phyloP scores from a whole-genome alignment of 352 stramenopile species.

The Pythium periplocum region DNA sequence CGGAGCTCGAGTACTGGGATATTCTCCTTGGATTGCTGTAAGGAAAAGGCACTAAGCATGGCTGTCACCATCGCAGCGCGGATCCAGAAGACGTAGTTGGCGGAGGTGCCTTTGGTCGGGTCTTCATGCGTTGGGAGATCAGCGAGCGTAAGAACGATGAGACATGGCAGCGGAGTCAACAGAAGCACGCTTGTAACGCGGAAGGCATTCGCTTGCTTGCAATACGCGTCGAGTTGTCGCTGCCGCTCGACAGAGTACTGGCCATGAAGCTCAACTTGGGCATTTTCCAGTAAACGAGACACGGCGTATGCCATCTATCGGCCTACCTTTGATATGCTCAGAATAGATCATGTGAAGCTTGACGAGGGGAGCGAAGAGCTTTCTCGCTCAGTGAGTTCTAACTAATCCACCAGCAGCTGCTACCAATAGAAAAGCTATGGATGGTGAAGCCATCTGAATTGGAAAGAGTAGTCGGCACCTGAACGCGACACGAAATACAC shows the following conservation, averaged over 20 bases:
- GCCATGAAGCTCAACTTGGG: constrained; percentile 31
- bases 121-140: constrained; percentile 20
- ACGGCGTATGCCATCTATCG: too few species aligned
- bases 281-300: too few species aligned
- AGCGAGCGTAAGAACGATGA: constrained; percentile 24
- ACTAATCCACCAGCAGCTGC: too few species aligned
- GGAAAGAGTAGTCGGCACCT: constrained; percentile 27
- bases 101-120: constrained; percentile 17
- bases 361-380: too few species aligned
- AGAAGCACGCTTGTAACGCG: constrained; percentile 11
- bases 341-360: too few species aligned
- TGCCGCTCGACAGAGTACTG: constrained; percentile 30
- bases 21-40: constrained; percentile 27
- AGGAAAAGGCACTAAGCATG: constrained; percentile 25
- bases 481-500: too few species aligned
- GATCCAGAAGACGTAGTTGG: constrained; percentile 30
- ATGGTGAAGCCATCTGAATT: constrained; percentile 21
- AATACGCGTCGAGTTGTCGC: constrained; percentile 9
- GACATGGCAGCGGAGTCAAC: constrained; percentile 26
- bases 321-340: too few species aligned
- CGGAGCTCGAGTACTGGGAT: constrained; percentile 8
- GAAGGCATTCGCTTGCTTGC: neutral
- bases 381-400: too few species aligned
- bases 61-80: constrained; percentile 23
- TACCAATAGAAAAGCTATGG: too few species aligned